Base-by-base conservation (phyloP, 495 filamentous ascomycete genomes). In the Penicillium paradoxum region DNA sequence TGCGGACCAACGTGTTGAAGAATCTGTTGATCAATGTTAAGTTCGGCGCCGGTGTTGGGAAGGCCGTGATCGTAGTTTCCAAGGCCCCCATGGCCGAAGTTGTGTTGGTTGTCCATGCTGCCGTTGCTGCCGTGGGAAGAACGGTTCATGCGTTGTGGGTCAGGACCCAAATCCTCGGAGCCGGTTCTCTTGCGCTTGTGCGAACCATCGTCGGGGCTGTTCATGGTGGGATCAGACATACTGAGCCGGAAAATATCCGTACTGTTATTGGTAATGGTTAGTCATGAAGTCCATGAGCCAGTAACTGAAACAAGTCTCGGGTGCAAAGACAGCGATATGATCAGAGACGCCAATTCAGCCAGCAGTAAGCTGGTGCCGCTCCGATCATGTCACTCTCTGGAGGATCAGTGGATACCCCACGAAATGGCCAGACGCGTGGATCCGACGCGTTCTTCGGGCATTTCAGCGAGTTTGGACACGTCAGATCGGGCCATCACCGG, bases 11-110 rank as follows among this genome's bases (percentile, higher is more conserved):
- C 72, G 56, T 75, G 72, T 33, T 76, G 73, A n/a, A 78, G 63
- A 22, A 78, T 74, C 46, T 76, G 73, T 43, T 78, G 72, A 52
- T 77, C 74, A 41, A 77, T 77, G 52, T 75, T 75, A 14, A 75
- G 56, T 37, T 75, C 72, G 6, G 73, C 59, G 1, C 67, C 57
- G 6, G 63, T 53, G 55, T 63, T 67, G 40, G 69, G 64, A 19
- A 75, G 65, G 10, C 72, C 70, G 49, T 75, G 56, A 24, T 74
- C 72, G 39, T 75, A 76, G 55, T 67, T 65, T 11, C 63, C 60
- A 13, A 74, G 67, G 4, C 67, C 63, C 39, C 54, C 57, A 30
- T 77, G 72, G 8, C 63, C 58, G 41, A 75, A 77, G 59, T 69
- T 73, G 45, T 66, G 52, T 53, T 74, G 70, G 33, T 66, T 54